These are phyloP conservation scores for Cyamopsis tetragonoloba DNA, from an alignment of 306 rosid species.

Conservation along the genomic window DNA sequence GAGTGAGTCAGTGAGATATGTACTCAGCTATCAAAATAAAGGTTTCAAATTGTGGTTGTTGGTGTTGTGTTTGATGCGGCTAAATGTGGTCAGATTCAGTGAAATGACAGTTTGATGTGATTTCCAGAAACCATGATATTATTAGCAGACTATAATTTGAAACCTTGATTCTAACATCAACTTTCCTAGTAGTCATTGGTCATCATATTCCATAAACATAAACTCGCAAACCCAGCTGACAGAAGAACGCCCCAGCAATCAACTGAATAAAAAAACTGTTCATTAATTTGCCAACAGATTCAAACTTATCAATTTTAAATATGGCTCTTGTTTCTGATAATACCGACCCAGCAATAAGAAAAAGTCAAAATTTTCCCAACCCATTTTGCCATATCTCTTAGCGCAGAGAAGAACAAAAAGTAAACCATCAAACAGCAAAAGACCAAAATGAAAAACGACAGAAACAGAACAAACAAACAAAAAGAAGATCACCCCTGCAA, in stretches of 20 bases:
- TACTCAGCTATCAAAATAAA: background rate
- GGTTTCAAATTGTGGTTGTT: too few relatives aligned
- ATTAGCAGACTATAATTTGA: too few relatives aligned
- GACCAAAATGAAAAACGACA: slow-evolving; percentile 5
- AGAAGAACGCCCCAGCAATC: slow-evolving; percentile 21
- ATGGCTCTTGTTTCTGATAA: background rate
- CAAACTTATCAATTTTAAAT: background rate
- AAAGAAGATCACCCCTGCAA: background rate
- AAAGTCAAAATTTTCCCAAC: slow-evolving; percentile 20
- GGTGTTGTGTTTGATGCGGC: too few relatives aligned
- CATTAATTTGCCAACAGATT: background rate
- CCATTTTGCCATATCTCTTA: slow-evolving; percentile 2
- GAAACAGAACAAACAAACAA: background rate
- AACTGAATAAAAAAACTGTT: background rate
- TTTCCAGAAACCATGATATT: too few relatives aligned
- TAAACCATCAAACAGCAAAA: background rate
- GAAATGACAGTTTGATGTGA: too few relatives aligned
- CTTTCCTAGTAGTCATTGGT: too few relatives aligned
- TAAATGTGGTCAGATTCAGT: too few relatives aligned
- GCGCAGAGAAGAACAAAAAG: slow-evolving; percentile 1
- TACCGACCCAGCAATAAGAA: background rate
- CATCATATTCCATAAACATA: slow-evolving; percentile 9
- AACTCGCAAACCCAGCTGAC: background rate
- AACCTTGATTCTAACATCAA: too few relatives aligned
- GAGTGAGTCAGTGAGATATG: background rate